A percentile compares a stretch with the other conserved stretches of the same genome.
These are phyloP conservation scores for Trapa bicornis DNA, from an alignment of 345 rosid species.

Conservation along the genomic window DNA sequence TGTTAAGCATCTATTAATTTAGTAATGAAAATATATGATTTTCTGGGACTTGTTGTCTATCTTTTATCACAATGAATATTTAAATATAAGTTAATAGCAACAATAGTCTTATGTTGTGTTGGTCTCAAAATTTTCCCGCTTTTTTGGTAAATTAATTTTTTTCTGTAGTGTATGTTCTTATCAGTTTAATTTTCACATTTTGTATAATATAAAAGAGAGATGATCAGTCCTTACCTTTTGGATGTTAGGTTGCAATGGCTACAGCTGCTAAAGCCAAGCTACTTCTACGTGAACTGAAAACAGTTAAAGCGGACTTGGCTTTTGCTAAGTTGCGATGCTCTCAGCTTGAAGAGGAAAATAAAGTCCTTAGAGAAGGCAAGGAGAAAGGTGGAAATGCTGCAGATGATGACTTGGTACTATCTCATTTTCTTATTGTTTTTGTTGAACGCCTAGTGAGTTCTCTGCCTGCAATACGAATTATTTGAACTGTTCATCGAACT, in stretches of 20 bases:
- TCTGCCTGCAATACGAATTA: neutral
- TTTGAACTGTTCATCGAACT: neutral
- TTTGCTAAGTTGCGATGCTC: conserved; percentile 78
- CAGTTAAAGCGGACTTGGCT: conserved; percentile 81
- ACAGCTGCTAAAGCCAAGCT: conserved; percentile 96
- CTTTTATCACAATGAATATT: neutral
- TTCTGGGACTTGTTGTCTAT: neutral
- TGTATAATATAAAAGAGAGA: neutral
- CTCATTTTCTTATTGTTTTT: neutral
- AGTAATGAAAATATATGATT: neutral
- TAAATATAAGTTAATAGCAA: neutral
- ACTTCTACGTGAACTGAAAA: conserved; percentile 85
- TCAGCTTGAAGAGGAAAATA: conserved; percentile 89
- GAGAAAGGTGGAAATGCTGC: conserved; percentile 71
- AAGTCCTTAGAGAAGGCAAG: conserved; percentile 67
- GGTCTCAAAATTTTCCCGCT: too few species aligned
- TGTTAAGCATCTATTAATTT: neutral
- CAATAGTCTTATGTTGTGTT: neutral
- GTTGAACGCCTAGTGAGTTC: neutral
- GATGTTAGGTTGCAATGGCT: conserved; percentile 87
- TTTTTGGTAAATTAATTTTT: too few species aligned
- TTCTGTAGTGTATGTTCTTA: too few species aligned
- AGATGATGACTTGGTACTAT: conserved; percentile 79
- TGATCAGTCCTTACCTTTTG: conserved; percentile 6
- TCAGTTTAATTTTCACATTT: neutral